A percentile compares a stretch with the other conserved stretches of the same genome.
Evolutionary conservation across 208 protist genomes (phyloP).

Genomic region (Leishmania guyanensis): DNA sequence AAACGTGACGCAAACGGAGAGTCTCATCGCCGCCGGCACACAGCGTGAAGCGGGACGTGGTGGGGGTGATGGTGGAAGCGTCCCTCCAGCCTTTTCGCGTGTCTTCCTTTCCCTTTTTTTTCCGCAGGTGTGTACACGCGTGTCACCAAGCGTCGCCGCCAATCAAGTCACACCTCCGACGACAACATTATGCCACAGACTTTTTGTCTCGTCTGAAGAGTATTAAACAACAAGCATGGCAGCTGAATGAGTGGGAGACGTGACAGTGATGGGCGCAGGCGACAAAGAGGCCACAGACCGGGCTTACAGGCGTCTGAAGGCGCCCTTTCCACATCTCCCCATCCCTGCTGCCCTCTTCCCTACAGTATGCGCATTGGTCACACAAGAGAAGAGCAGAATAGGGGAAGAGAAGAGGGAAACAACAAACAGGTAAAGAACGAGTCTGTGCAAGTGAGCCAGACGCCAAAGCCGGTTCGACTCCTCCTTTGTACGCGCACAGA

Average conservation of each 20-base stretch:
- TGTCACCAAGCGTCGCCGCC: neutral
- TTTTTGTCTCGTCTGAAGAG: constrained; percentile 5
- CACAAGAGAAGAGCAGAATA: neutral
- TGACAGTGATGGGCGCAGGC: neutral
- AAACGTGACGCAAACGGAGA: neutral
- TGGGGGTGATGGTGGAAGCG: neutral
- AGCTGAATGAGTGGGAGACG: neutral
- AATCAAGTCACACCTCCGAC: neutral
- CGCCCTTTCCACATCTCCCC: neutral
- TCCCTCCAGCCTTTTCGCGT: neutral
- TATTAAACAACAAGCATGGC: neutral
- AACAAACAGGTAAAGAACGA: neutral
- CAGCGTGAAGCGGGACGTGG: neutral
- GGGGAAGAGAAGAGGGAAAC: neutral
- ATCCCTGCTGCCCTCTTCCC: too few relatives aligned
- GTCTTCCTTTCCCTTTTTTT: neutral
- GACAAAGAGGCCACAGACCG: neutral
- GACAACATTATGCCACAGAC: neutral
- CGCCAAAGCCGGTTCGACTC: neutral
- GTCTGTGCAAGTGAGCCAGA: neutral
- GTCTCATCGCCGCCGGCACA: neutral
- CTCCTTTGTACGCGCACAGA: neutral
- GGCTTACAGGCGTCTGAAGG: neutral
- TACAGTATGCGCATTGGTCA: neutral
- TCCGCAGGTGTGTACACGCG: neutral